Percentiles rank a stretch among this genome's conserved stretches.
These are phyloP conservation scores for Talaromyces sp. DNA, from an alignment of 2,329 filamentous ascomycete species.

Conservation along the genomic window DNA sequence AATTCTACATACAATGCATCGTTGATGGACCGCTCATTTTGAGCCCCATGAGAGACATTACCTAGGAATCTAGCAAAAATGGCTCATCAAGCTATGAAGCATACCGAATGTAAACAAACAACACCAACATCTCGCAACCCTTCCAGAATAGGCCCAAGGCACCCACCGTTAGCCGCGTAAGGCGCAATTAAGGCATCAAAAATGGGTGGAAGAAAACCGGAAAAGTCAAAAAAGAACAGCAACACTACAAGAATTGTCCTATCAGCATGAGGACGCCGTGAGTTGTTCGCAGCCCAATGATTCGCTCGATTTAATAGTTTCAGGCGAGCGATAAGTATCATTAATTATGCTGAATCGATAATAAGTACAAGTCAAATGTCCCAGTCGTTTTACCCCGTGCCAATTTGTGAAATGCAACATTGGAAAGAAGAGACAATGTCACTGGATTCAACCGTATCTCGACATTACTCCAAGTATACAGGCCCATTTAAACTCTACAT, in stretches of 20 bases:
- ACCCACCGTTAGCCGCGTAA: not conserved
- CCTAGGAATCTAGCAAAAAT: not conserved
- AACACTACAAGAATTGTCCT: not conserved
- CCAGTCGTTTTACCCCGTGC: not conserved
- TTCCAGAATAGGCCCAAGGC: not conserved
- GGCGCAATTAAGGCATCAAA: constrained; percentile 6
- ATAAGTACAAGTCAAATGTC: no score
- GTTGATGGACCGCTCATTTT: not conserved
- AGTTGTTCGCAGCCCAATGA: constrained; percentile 10
- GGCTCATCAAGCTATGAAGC: not conserved
- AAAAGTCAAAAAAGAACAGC: not conserved
- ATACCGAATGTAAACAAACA: no score
- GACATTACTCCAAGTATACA: not conserved
- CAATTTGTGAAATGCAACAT: not conserved
- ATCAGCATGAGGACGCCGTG: constrained; percentile 2
- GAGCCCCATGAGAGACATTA: not conserved
- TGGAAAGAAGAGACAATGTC: not conserved
- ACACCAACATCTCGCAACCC: not conserved
- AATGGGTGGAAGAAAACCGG: not conserved
- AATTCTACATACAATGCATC: not conserved
- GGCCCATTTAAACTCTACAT: not conserved
- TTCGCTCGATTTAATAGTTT: not conserved
- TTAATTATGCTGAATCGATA: not conserved
- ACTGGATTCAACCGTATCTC: not conserved
- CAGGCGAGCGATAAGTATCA: not conserved